phyloP scores from a whole-genome alignment of 2,329 filamentous ascomycete species.

The Colletotrichum cordylinicola region DNA sequence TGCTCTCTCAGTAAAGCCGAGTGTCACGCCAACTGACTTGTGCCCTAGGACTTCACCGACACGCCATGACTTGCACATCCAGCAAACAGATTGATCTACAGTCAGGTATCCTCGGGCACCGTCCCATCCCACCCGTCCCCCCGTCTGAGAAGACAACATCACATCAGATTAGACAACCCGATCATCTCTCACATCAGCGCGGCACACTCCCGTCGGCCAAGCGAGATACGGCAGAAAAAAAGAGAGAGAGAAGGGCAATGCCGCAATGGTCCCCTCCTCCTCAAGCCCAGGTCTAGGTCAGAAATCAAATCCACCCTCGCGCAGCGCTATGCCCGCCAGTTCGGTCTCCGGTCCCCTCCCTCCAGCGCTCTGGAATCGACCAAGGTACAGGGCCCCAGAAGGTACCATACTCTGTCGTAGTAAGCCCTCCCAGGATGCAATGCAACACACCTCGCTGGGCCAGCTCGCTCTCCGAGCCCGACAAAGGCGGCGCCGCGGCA shows the following conservation, averaged over 20 bases:
- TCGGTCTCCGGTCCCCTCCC: neutral
- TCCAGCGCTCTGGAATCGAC: constrained; percentile 1
- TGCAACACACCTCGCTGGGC: constrained; percentile 8
- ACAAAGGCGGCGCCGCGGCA: neutral
- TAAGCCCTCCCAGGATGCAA: neutral
- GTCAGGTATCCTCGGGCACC: neutral
- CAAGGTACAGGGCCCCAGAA: neutral
- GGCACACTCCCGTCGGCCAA: constrained; percentile 3
- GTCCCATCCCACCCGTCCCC: neutral
- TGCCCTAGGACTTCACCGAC: neutral
- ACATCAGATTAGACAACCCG: neutral
- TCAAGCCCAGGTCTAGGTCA: neutral
- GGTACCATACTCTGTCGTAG: neutral
- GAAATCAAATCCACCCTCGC: neutral
- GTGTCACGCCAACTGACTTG: constrained; percentile 2
- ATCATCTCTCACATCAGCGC: constrained; percentile 10
- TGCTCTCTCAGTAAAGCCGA: neutral
- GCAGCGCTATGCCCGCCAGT: neutral
- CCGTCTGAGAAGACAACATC: neutral
- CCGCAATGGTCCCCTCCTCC: neutral
- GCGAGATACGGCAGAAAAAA: constrained; percentile 12
- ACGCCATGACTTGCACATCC: neutral
- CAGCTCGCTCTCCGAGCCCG: neutral
- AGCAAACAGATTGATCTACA: neutral
- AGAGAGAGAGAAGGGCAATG: neutral